A percentile compares a stretch with the other conserved stretches of the same genome.
Conservation (phyloP, 2,329 filamentous ascomycete species). For the Bipolaris gigantea region DNA sequence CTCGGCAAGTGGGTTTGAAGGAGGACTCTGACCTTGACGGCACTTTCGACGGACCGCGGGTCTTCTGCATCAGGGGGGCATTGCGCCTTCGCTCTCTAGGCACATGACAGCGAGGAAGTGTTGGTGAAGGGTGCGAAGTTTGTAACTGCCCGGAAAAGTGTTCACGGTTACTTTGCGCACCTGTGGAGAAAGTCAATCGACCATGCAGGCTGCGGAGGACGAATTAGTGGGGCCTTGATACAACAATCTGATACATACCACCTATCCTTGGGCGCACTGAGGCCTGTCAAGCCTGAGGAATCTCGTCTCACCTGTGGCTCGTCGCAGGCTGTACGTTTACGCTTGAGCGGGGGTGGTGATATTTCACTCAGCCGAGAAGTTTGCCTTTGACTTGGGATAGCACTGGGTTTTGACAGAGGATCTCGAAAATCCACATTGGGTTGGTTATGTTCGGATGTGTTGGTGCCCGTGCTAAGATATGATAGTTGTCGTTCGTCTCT, state of each 20-base stretch:
- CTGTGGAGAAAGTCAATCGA: not conserved
- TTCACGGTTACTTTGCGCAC: not conserved
- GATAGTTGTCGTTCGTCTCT: not conserved
- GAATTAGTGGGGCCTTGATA: not conserved
- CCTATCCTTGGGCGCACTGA: not conserved
- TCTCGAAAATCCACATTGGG: not conserved
- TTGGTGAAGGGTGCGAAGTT: not conserved
- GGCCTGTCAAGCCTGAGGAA: too few relatives aligned
- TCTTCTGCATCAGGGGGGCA: not conserved
- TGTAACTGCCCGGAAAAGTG: not conserved
- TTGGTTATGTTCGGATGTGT: not conserved
- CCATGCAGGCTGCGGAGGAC: not conserved
- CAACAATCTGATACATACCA: not conserved
- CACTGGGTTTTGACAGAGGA: not conserved
- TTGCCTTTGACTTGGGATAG: not conserved
- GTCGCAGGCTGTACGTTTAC: constrained; percentile 14
- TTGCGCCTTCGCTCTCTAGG: not conserved
- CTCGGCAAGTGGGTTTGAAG: constrained; percentile 27
- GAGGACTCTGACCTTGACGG: constrained; percentile 9
- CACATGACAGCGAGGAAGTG: not conserved
- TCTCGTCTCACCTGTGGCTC: not conserved
- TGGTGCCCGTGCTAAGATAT: not conserved
- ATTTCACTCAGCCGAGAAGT: constrained; percentile 11
- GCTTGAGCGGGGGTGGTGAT: constrained; percentile 32
- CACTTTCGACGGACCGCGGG: constrained; percentile 10